phyloP scores from a whole-genome alignment of 306 rosid genomes.

The Urtica urens region DNA sequence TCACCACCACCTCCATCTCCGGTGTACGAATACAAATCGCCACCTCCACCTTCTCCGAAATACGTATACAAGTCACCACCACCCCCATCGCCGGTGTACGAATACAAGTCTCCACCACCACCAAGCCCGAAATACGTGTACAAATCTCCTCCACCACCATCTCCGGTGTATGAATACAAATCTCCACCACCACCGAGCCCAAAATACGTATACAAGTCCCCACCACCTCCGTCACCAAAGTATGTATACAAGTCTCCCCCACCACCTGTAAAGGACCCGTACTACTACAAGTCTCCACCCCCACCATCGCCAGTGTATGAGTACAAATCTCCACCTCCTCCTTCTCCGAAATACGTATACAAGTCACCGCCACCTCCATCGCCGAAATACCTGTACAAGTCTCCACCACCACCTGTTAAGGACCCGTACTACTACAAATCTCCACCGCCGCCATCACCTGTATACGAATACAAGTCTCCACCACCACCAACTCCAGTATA shows the following conservation, averaged over 20 bases:
- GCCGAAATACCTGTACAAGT: slow-evolving; percentile 18
- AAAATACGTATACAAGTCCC: slow-evolving; percentile 20
- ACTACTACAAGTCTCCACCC: slow-evolving; percentile 24
- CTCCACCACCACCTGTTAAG: slow-evolving; percentile 36
- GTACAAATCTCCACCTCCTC: slow-evolving; percentile 27
- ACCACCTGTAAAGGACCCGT: too few species aligned
- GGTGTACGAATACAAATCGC: not conserved
- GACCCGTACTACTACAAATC: slow-evolving; percentile 37
- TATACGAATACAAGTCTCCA: slow-evolving; percentile 27
- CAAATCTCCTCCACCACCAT: slow-evolving; percentile 29
- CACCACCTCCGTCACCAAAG: slow-evolving; percentile 33
- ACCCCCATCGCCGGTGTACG: slow-evolving; percentile 32
- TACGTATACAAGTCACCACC: slow-evolving; percentile 33
- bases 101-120: slow-evolving; percentile 36
- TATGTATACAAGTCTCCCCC: slow-evolving; percentile 37
- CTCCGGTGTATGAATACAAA: slow-evolving; percentile 11
- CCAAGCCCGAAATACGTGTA: slow-evolving; percentile 33
- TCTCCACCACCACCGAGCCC: slow-evolving; percentile 23
- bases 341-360: slow-evolving; percentile 13
- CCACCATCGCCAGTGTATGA: slow-evolving; percentile 19
- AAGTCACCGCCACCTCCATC: slow-evolving; percentile 19
- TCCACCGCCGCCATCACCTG: slow-evolving; percentile 46
- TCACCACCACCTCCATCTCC: slow-evolving; percentile 11
- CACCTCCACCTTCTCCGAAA: slow-evolving; percentile 12
- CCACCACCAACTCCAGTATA: slow-evolving; percentile 39